Percentiles rank a stretch among this genome's conserved stretches.
Evolutionary conservation across 768 basidiomycete genomes (phyloP).

Genomic region (Hygrocybe punicea): DNA sequence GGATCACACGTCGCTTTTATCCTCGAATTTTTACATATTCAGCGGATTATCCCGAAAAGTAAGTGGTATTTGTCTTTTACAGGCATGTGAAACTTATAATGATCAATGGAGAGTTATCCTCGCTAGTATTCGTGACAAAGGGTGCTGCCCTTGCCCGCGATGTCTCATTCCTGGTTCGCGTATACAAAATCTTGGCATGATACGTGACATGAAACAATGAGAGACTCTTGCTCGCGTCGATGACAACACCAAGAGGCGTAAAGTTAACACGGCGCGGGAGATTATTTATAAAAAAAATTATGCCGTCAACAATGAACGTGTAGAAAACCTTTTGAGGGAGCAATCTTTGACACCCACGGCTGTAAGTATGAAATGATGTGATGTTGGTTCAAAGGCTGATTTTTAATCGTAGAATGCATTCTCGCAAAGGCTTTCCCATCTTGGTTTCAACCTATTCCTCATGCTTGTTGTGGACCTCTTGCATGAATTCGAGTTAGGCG

Average conservation of each 20-base stretch:
- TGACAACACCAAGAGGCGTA: not conserved
- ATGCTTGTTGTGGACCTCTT: conserved; percentile 35
- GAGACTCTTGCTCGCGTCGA: conserved; percentile 11
- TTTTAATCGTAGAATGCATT: conserved; percentile 7
- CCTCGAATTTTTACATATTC: conserved; percentile 36
- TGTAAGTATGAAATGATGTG: conserved; percentile 13
- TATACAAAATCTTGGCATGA: conserved; percentile 30
- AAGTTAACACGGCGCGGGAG: conserved; percentile 16
- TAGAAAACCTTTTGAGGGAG: conserved; percentile 25
- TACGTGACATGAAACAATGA: conserved; percentile 16
- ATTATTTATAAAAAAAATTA: conserved; percentile 28
- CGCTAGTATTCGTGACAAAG: conserved; percentile 37
- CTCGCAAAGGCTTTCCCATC: conserved; percentile 13
- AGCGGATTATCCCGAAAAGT: conserved; percentile 45
- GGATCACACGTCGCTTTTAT: conserved; percentile 29
- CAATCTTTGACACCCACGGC: conserved; percentile 30
- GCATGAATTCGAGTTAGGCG: conserved; percentile 25
- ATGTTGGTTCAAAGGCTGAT: not conserved
- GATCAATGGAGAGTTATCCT: conserved; percentile 25
- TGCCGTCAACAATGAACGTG: conserved; percentile 23
- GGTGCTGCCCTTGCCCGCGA: conserved; percentile 36
- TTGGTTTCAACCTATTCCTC: conserved; percentile 24
- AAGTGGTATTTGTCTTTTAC: conserved; percentile 6
- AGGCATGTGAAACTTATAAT: not conserved
- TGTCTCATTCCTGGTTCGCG: conserved; percentile 30